Conservation (phyloP, 495 filamentous ascomycete species). For the Trichocladium antarcticum region DNA sequence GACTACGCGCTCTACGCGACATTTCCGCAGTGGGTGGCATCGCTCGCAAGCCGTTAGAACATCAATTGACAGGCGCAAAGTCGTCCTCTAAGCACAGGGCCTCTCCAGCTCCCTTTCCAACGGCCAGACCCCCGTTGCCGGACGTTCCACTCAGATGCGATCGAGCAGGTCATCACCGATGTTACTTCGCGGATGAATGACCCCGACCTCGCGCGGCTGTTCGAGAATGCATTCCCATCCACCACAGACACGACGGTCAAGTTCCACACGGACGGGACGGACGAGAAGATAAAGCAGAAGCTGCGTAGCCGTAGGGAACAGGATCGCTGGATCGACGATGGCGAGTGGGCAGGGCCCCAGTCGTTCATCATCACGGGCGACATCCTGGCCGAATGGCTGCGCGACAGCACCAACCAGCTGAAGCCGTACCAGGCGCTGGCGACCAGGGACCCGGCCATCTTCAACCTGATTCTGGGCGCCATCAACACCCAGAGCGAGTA, state of each 20-base stretch:
- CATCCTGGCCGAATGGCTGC: slow-evolving; percentile 95
- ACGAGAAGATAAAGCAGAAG: slow-evolving; percentile 25
- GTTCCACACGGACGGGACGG: slow-evolving; percentile 42
- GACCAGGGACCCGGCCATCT: slow-evolving; percentile 61
- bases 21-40: slow-evolving; percentile 36
- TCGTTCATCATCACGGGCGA: slow-evolving; percentile 98
- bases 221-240: slow-evolving; percentile 96
- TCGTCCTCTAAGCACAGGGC: slow-evolving; percentile 66
- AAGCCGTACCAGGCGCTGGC: slow-evolving; percentile 79
- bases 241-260: slow-evolving; percentile 84
- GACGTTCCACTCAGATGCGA: slow-evolving; percentile 73
- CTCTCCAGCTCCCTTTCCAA: slow-evolving; percentile 77
- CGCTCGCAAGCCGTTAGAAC: too few relatives aligned
- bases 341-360: slow-evolving; percentile 71
- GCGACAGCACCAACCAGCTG: slow-evolving; percentile 94
- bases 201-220: slow-evolving; percentile 81
- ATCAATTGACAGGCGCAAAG: slow-evolving; percentile 32
- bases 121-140: slow-evolving; percentile 70
- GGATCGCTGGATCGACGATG: slow-evolving; percentile 29
- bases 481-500: slow-evolving; percentile 96
- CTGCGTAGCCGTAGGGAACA: slow-evolving; percentile 1
- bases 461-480: slow-evolving; percentile 76
- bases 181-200: slow-evolving; percentile 70
- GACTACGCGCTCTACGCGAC: slow-evolving; percentile 43
- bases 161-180: slow-evolving; percentile 79